A percentile compares a stretch with the other conserved stretches of the same genome.
Evolutionary conservation across 495 filamentous ascomycete species (phyloP).

Genomic region (Lasiosphaeria miniovina): DNA sequence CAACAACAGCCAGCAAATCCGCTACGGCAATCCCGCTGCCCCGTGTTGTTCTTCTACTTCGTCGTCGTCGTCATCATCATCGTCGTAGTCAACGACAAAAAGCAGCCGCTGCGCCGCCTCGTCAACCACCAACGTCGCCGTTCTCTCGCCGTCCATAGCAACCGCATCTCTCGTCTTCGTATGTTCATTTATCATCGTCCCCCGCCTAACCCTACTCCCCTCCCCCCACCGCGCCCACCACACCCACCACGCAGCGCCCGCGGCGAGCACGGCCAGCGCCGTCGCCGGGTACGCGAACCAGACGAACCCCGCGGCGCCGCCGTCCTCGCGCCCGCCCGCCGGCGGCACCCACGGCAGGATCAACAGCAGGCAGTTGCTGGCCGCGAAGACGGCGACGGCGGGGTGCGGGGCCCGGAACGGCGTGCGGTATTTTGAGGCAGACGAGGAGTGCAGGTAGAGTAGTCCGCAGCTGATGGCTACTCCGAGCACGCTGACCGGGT

Average conservation of each 20-base stretch:
- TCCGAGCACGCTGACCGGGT: slow-evolving; percentile 44
- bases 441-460: slow-evolving; percentile 36
- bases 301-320: slow-evolving; percentile 29
- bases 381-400: slow-evolving; percentile 33
- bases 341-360: slow-evolving; percentile 47
- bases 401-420: slow-evolving; percentile 35
- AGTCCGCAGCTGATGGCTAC: slow-evolving; percentile 41
- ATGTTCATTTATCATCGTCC: neutral
- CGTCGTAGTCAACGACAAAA: too few species aligned
- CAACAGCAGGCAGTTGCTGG: slow-evolving; percentile 38
- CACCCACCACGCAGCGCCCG: slow-evolving; percentile 41
- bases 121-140: too few species aligned
- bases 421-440: slow-evolving; percentile 26
- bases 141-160: too few species aligned
- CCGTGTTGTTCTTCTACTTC: too few species aligned
- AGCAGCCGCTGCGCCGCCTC: too few species aligned
- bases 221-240: slow-evolving; percentile 26
- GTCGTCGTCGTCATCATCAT: too few species aligned
- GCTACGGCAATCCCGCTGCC: too few species aligned
- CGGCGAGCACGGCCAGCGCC: slow-evolving; percentile 35
- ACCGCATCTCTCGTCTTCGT: too few species aligned
- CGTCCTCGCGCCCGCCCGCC: slow-evolving; percentile 18
- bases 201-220: neutral
- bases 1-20: too few species aligned
- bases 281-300: slow-evolving; percentile 46